Evolutionary conservation across 148 eudicot genomes (phyloP), one percentile per base, ranked within the genome.

Genomic region (Arbutus unedo): DNA sequence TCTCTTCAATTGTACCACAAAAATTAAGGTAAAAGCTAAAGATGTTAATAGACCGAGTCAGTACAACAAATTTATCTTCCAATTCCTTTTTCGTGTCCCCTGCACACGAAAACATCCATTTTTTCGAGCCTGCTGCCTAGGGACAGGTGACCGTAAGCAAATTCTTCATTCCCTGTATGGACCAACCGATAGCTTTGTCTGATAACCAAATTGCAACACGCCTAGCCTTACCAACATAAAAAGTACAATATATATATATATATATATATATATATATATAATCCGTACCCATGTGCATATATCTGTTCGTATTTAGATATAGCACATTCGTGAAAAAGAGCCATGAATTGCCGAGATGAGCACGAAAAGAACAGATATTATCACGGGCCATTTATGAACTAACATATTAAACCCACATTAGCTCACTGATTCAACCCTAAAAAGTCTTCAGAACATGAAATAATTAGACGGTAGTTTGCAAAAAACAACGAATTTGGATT

Each of bases 131-230:
- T 50, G n/a, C 57, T 75, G 56, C 78, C 54, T 75, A 50, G 54
- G 53, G 25, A 13, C 77, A 48, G 77, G 55, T 74, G 55, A 11
- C 3, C 55, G 23, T n/a, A 18, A 73, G 53, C 76, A 73, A 73
- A 8, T 70, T 8, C 47, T 41, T 62, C 21, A 62, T 48, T 74
- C 41, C 4, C 23, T 71, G 18, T 6, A 71, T 71, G 23, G 38
- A 44, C 75, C 49, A 71, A 71, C 19, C 16, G 75, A 74, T 74
- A 74, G 55, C 75, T 74, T 47, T n/a, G 23, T 10, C 77, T 74
- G 48, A 74, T 25, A 48, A 23, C 16, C 23, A 50, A 73, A 16
- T 18, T 53, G 3, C 53, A n/a, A 44, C 21, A 16, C 41, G 57
- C 44, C 31, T 48, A 21, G 5, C 13, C 16, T 19, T n/a, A 49